Evolutionary conservation across 257 asterid species (phyloP).

Genomic region (Nicotiana undulata): DNA sequence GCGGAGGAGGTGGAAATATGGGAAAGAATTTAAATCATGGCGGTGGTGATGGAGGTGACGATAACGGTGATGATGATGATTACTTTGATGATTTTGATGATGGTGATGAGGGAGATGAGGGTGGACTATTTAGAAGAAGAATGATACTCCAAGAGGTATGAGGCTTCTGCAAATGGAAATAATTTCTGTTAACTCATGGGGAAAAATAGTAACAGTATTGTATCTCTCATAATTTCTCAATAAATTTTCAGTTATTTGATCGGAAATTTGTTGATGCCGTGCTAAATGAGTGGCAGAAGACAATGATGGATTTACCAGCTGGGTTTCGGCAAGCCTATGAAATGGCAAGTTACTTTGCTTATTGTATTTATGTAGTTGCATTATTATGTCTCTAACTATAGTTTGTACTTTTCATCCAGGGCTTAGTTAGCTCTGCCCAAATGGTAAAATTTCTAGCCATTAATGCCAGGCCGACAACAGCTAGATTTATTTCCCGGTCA

Average conservation of each 20-base stretch:
- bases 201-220: not conserved
- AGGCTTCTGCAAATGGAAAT: not conserved
- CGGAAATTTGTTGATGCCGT: constrained; percentile 87
- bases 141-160: constrained; percentile 73
- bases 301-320: constrained; percentile 93
- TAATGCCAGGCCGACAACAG: constrained; percentile 83
- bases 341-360: constrained; percentile 47
- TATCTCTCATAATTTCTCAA: not conserved
- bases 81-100: constrained; percentile 92
- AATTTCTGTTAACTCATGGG: not conserved
- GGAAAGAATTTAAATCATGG: constrained; percentile 81
- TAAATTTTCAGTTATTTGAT: constrained; percentile 58
- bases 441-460: constrained; percentile 71
- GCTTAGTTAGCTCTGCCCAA: constrained; percentile 92
- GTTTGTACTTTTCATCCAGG: constrained; percentile 44
- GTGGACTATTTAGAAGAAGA: constrained; percentile 83
- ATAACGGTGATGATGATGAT: constrained; percentile 92
- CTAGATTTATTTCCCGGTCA: constrained; percentile 72
- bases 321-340: constrained; percentile 95
- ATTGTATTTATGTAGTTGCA: not conserved
- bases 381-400: constrained; percentile 8
- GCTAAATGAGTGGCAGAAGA: constrained; percentile 91
- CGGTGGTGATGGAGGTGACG: constrained; percentile 98
- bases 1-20: constrained; percentile 92
- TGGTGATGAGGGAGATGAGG: constrained; percentile 93